A percentile compares a stretch with the other conserved stretches of the same genome.
These are phyloP conservation scores for Fomitopsis palustris DNA, from an alignment of 1,284 basidiomycete species.

Conservation along the genomic window DNA sequence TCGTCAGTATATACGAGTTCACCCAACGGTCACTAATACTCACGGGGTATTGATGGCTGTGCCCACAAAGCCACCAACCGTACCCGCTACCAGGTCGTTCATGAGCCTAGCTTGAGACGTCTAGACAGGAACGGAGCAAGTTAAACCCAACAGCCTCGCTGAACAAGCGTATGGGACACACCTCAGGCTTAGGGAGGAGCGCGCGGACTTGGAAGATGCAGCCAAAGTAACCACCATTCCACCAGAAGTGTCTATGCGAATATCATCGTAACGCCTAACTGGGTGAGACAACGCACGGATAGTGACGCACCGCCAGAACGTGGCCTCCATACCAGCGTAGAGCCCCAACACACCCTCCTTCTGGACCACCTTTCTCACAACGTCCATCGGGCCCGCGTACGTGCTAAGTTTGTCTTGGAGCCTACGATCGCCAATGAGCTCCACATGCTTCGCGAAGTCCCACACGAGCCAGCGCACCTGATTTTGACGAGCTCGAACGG, in stretches of 20 bases:
- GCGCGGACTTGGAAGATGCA: constrained; percentile 83
- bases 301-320: constrained; percentile 80
- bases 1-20: not conserved
- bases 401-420: constrained; percentile 90
- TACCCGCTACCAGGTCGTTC: constrained; percentile 92
- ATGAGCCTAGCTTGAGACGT: constrained; percentile 61
- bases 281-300: not conserved
- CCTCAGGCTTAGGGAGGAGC: constrained; percentile 82
- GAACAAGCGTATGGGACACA: constrained; percentile 29
- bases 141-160: not conserved
- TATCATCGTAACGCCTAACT: not conserved
- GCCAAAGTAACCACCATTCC: constrained; percentile 95
- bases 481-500: constrained; percentile 99
- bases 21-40: constrained; percentile 21
- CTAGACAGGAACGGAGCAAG: constrained; percentile 36
- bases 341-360: constrained; percentile 81
- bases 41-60: constrained; percentile 79
- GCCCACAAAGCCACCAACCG: constrained; percentile 89
- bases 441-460: not conserved
- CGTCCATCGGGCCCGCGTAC: constrained; percentile 89
- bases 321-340: constrained; percentile 92
- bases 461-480: constrained; percentile 46
- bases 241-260: constrained; percentile 70
- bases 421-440: constrained; percentile 33
- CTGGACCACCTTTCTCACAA: constrained; percentile 74